Percentiles rank a stretch among this genome's conserved stretches.
phyloP scores from a whole-genome alignment of 495 filamentous ascomycete species.

The Podospora conica region DNA sequence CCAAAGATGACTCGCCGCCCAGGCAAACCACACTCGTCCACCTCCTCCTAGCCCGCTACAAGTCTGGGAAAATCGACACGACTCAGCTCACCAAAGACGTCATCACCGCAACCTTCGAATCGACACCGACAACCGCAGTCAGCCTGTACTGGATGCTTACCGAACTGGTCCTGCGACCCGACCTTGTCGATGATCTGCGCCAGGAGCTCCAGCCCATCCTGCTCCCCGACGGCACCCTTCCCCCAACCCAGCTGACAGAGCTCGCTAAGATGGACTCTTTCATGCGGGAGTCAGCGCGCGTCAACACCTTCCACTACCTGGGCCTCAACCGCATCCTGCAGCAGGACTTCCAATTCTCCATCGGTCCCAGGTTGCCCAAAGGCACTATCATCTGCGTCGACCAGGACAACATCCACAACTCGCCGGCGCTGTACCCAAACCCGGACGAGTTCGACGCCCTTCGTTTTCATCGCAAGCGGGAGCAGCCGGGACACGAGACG shows the following conservation, averaged over 20 bases:
- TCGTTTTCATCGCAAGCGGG: slow-evolving; percentile 32
- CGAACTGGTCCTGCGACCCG: slow-evolving; percentile 5
- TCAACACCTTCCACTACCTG: slow-evolving; percentile 13
- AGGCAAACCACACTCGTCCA: slow-evolving; percentile 2
- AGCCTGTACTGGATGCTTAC: slow-evolving; percentile 10
- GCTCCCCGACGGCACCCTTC: neutral
- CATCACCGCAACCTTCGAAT: slow-evolving; percentile 10
- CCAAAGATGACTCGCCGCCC: neutral
- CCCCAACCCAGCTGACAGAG: slow-evolving; percentile 7
- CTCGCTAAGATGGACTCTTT: slow-evolving; percentile 9
- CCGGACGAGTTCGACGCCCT: slow-evolving; percentile 34
- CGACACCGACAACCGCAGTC: slow-evolving; percentile 2
- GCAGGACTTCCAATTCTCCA: slow-evolving; percentile 2
- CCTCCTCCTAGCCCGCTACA: slow-evolving; percentile 1
- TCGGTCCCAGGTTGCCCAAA: slow-evolving; percentile 5
- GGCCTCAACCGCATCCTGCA: slow-evolving; percentile 16
- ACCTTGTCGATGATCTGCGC: slow-evolving; percentile 3
- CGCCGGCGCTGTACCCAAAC: neutral
- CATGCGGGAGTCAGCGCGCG: slow-evolving; percentile 12
- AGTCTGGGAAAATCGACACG: neutral
- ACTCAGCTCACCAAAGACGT: slow-evolving; percentile 3
- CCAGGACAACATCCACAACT: slow-evolving; percentile 9
- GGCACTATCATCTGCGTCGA: slow-evolving; percentile 10
- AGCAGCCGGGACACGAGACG: slow-evolving; percentile 23
- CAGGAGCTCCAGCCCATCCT: neutral